These are phyloP conservation scores for Periglandula ipomoeae DNA, from an alignment of 2,329 filamentous ascomycete species.

Conservation along the genomic window DNA sequence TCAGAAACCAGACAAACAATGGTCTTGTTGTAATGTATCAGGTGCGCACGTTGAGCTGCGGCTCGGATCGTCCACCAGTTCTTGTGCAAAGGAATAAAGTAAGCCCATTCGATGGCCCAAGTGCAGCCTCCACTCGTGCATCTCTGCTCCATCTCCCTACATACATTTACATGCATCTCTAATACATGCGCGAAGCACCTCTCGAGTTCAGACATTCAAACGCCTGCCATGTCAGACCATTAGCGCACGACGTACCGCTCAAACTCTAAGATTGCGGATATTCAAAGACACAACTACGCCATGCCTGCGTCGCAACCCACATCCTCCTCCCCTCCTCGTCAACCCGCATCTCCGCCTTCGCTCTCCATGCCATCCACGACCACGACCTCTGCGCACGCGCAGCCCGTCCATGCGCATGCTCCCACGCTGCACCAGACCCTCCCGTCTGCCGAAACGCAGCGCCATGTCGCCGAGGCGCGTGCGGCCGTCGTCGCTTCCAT, in stretches of 20 bases:
- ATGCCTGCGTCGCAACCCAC: not conserved
- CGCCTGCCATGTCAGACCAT: not conserved
- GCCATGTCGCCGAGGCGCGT: conserved; percentile 47
- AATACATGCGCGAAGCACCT: not conserved
- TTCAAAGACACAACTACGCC: not conserved
- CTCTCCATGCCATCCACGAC: not conserved
- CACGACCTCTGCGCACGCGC: not conserved
- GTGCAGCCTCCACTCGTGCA: too few species aligned
- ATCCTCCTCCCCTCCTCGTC: not conserved
- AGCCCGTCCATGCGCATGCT: conserved; percentile 7
- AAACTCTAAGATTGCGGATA: too few species aligned
- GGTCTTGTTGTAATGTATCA: not conserved
- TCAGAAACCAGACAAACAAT: not conserved
- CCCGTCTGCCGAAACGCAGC: conserved; percentile 33
- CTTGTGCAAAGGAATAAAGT: not conserved
- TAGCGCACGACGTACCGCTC: too few species aligned
- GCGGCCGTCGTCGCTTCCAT: conserved; percentile 52
- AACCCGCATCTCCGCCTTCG: not conserved
- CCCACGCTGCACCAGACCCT: conserved; percentile 26
- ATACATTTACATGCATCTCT: too few species aligned
- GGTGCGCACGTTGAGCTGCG: not conserved
- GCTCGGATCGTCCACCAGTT: not conserved
- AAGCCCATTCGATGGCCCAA: not conserved
- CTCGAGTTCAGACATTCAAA: too few species aligned
- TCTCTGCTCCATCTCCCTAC: too few species aligned